These are phyloP conservation scores for Suillus clintonianus DNA, from an alignment of 768 basidiomycete genomes.

Conservation along the genomic window DNA sequence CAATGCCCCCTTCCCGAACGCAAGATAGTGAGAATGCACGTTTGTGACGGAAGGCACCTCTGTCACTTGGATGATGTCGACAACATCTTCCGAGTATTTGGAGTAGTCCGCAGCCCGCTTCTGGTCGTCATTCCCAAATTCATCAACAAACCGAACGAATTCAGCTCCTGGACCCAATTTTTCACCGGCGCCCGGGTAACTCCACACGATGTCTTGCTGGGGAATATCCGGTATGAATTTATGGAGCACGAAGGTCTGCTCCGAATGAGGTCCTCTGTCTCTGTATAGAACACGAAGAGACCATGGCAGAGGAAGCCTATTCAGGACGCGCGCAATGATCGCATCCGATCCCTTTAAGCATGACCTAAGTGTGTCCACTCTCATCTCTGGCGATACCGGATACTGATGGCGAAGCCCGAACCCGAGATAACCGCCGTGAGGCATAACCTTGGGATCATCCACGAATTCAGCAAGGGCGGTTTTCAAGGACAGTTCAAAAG, in stretches of 20 bases:
- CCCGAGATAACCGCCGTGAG: constrained; percentile 34
- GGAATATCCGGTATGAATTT: background rate
- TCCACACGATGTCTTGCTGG: background rate
- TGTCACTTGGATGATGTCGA: constrained; percentile 10
- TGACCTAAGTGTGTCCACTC: constrained; percentile 13
- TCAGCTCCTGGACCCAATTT: background rate
- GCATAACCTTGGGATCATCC: constrained; percentile 27
- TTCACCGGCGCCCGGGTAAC: background rate
- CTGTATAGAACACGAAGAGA: constrained; percentile 23
- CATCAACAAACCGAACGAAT: background rate
- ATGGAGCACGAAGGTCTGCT: constrained; percentile 3
- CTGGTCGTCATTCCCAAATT: background rate
- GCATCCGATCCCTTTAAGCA: constrained; percentile 36
- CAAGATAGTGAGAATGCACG: constrained; percentile 8
- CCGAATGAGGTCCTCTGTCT: background rate
- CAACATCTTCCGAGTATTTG: background rate
- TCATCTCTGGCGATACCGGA: constrained; percentile 20
- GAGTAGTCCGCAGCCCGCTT: background rate
- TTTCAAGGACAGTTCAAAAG: constrained; percentile 14
- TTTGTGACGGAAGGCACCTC: constrained; percentile 9
- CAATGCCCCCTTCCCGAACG: constrained; percentile 20
- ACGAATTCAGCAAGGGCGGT: constrained; percentile 26
- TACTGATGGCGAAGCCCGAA: constrained; percentile 39
- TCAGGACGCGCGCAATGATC: constrained; percentile 18
- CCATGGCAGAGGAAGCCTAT: constrained; percentile 16